Conservation (phyloP, 2,329 filamentous ascomycete species). For the Pyricularia grisea region DNA sequence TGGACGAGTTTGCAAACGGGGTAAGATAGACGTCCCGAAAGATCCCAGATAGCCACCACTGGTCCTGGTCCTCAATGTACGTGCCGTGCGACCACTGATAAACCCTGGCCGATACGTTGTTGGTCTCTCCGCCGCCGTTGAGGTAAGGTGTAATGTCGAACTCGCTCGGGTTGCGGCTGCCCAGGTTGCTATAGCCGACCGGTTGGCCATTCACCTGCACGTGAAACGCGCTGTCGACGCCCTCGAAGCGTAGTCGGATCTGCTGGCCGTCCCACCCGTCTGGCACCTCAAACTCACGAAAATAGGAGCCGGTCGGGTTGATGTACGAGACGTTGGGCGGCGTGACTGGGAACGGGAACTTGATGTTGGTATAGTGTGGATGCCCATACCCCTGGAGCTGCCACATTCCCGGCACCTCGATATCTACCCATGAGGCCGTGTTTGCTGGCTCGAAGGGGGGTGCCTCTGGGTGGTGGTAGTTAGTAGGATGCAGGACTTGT, state of each 20-base stretch:
- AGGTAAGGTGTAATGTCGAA: conserved; percentile 57
- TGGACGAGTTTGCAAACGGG: conserved; percentile 44
- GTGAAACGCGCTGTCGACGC: conserved; percentile 64
- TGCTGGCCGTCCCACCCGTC: conserved; percentile 38
- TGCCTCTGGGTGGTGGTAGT: conserved; percentile 11
- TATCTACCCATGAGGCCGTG: conserved; percentile 32
- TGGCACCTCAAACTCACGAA: conserved; percentile 44
- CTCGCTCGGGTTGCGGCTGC: conserved; percentile 61
- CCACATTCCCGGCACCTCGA: conserved; percentile 58
- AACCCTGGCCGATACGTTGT: conserved; percentile 55
- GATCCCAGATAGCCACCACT: conserved; percentile 52
- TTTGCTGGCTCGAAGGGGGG: conserved; percentile 11
- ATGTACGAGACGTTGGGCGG: conserved; percentile 47
- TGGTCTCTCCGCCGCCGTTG: conserved; percentile 27
- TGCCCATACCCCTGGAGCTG: conserved; percentile 55
- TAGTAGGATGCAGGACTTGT: neutral
- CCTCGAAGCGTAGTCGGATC: conserved; percentile 62
- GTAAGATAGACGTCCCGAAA: conserved; percentile 53
- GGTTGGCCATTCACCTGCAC: conserved; percentile 60
- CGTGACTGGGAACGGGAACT: conserved; percentile 51
- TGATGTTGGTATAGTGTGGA: conserved; percentile 54
- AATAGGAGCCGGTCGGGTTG: conserved; percentile 56
- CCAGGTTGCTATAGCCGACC: conserved; percentile 60
- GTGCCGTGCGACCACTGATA: conserved; percentile 66
- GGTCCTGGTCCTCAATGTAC: conserved; percentile 61